Evolutionary conservation across 164 flowering plant genomes (phyloP).

Genomic region (Annona squamosa): DNA sequence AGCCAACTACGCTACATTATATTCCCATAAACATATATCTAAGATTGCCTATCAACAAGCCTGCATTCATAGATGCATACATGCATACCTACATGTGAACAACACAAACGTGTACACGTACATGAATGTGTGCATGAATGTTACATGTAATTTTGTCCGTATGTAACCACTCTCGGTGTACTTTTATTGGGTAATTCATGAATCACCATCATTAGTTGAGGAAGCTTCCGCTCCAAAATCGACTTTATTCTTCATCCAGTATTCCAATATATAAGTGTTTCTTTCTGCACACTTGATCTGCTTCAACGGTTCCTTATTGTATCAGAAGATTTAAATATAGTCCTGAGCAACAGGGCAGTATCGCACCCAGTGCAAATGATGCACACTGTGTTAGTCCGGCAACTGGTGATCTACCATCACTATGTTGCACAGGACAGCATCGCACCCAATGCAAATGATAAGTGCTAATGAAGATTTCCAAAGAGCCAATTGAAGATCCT

Average conservation of each 20-base stretch:
- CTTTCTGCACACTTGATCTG: conserved; percentile 5
- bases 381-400: too few relatives aligned
- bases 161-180: conserved; percentile 2
- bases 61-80: too few relatives aligned
- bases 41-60: too few relatives aligned
- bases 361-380: background rate
- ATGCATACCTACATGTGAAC: too few relatives aligned
- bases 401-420: background rate
- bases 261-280: conserved; percentile 9
- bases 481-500: background rate
- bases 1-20: too few relatives aligned
- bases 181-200: conserved; percentile 8
- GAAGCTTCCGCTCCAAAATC: conserved; percentile 6
- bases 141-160: too few relatives aligned
- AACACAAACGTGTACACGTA: too few relatives aligned
- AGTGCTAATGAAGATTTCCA: background rate
- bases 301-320: conserved; percentile 1
- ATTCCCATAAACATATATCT: too few relatives aligned
- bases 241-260: conserved; percentile 14
- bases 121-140: too few relatives aligned
- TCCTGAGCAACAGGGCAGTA: background rate
- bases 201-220: conserved; percentile 5
- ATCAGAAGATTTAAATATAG: background rate
- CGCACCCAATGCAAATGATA: background rate
- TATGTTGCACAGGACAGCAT: background rate